Base-by-base conservation (phyloP, 1,284 basidiomycete species). In the Rhodotorula mucilaginosa region DNA sequence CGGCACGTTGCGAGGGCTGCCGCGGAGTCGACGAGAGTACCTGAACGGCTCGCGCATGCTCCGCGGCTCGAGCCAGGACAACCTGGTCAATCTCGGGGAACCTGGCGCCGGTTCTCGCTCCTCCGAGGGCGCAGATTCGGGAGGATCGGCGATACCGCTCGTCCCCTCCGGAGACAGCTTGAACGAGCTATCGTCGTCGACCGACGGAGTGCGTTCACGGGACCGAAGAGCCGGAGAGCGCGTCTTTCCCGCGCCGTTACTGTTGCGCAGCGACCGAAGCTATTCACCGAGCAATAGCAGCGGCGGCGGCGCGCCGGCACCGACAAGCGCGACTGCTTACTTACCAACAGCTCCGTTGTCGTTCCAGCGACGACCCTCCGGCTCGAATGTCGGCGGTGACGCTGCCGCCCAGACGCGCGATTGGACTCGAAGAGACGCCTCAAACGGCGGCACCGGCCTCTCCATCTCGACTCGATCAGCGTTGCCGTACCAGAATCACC, bases 211-310 rank as follows among this genome's bases (percentile, higher is more conserved):
- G 1, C 46, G 58, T 15, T 39, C 29, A n/a, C 54, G 46, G 23
- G 68, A 64, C 4, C 49, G 62, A 19, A 23, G 34, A 6, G 44
- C 48, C 2, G 26, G 68, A n/a, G 69, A 67, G 12, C 74, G 74
- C 34, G 69, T 68, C 31, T 75, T 73, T 29, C 74, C 74, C 0
- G 74, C 74, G 3, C 74, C 74, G 16, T 61, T 75, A 12, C 47
- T 69, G 12, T 69, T 75, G 46, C 70, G 68, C 34, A 56, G 65
- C 49, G 69, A 59, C 26, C 67, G 67, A 1, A 63, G 49, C 49
- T 63, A 58, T 31, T 68, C 61, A 16, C 16, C 58, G 21, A 48
- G 58, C 19, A 59, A 52, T 3, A n/a, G 59, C 29, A 21, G 46
- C 6, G 34, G 34, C 6, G 34, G 34, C 7, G 29, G 19, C 18